Evolutionary conservation across 352 stramenopile genomes (phyloP).

Genomic region (Globisporangium parvum): DNA sequence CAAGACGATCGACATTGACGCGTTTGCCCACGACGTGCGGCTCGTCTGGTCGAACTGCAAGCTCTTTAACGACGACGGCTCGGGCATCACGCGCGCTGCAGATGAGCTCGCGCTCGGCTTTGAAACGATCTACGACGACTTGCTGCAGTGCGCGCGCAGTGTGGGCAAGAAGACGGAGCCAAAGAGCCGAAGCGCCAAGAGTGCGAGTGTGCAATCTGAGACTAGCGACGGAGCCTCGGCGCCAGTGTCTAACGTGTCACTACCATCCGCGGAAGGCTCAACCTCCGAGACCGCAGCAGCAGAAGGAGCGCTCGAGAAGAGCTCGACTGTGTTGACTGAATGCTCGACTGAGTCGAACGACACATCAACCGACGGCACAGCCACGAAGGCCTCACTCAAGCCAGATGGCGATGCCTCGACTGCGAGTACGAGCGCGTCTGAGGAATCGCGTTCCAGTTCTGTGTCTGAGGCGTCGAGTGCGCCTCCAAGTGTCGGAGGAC

Average conservation of each 20-base stretch:
- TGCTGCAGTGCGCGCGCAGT: constrained; percentile 22
- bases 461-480: background rate
- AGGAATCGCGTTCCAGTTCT: background rate
- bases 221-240: too few relatives aligned
- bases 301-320: too few relatives aligned
- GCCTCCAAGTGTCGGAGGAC: background rate
- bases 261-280: too few relatives aligned
- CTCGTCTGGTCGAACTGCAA: constrained; percentile 83
- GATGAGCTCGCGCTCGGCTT: constrained; percentile 63
- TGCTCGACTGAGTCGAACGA: too few relatives aligned
- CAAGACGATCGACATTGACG: constrained; percentile 37
- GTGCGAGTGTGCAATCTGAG: too few relatives aligned
- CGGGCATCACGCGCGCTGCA: constrained; percentile 66
- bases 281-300: too few relatives aligned
- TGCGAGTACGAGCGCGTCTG: background rate
- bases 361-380: too few relatives aligned
- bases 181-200: too few relatives aligned
- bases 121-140: constrained; percentile 48
- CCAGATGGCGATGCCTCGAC: background rate
- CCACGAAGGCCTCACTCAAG: too few relatives aligned
- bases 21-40: constrained; percentile 71
- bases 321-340: too few relatives aligned
- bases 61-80: constrained; percentile 80
- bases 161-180: background rate
- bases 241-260: too few relatives aligned